phyloP scores from a whole-genome alignment of 2,329 filamentous ascomycete species.

The Geosmithia flava region DNA sequence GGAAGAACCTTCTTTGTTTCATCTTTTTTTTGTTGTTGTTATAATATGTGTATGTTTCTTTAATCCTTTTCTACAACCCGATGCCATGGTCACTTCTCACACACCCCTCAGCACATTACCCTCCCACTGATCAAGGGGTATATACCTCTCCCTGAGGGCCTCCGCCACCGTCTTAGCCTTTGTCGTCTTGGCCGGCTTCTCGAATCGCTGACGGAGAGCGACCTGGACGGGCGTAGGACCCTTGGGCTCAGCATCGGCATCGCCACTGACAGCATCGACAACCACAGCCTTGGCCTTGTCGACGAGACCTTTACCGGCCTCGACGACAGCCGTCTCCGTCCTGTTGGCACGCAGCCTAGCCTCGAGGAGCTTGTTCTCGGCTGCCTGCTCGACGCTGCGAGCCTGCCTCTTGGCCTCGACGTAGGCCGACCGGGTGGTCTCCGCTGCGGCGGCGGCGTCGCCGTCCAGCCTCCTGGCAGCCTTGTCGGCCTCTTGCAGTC shows the following conservation, averaged over 20 bases:
- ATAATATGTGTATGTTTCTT: too few species aligned
- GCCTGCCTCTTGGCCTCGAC: slow-evolving; percentile 14
- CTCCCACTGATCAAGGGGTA: slow-evolving; percentile 31
- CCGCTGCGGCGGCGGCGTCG: slow-evolving; percentile 16
- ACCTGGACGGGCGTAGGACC: slow-evolving; percentile 26
- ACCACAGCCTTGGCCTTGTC: slow-evolving; percentile 22
- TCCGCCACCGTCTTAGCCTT: slow-evolving; percentile 38
- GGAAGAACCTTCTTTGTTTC: too few species aligned
- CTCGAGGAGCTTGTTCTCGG: slow-evolving; percentile 13
- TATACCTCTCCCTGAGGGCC: slow-evolving; percentile 42
- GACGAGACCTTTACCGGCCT: slow-evolving; percentile 25
- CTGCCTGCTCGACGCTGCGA: slow-evolving; percentile 12
- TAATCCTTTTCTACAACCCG: too few species aligned
- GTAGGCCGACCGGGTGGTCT: slow-evolving; percentile 23
- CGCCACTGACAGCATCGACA: slow-evolving; percentile 19
- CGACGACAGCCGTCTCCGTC: slow-evolving; percentile 22
- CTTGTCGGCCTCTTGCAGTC: slow-evolving; percentile 2
- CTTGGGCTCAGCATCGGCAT: slow-evolving; percentile 15
- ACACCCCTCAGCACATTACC: slow-evolving; percentile 27
- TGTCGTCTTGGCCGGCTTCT: slow-evolving; percentile 20
- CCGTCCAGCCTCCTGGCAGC: slow-evolving; percentile 18
- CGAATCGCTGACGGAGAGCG: slow-evolving; percentile 39
- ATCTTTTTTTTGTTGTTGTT: too few species aligned
- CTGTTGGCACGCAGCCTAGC: slow-evolving; percentile 11
- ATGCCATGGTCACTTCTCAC: not conserved